A percentile compares a stretch with the other conserved stretches of the same genome.
These are phyloP conservation scores for Basidiobolus meristosporus DNA, from an alignment of 371 early-diverging fungal genomes.

Conservation along the genomic window DNA sequence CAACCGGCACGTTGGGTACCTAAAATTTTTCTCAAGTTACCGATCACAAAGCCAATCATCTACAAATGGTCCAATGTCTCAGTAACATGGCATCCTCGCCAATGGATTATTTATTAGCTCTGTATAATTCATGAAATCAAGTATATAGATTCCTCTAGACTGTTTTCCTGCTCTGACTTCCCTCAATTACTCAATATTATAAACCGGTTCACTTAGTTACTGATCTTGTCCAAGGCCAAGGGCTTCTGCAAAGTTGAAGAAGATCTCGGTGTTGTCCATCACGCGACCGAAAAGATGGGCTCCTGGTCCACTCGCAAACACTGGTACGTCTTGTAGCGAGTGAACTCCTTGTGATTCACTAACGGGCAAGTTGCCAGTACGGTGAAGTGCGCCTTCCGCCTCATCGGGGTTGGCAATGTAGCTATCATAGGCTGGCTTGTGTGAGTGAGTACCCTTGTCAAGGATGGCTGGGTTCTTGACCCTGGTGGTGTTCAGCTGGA, in stretches of 20 bases:
- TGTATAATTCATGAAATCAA: too few species aligned
- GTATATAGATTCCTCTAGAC: too few species aligned
- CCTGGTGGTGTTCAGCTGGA: conserved; percentile 19
- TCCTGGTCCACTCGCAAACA: conserved; percentile 30
- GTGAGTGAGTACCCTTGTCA: conserved; percentile 5
- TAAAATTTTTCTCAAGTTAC: too few species aligned
- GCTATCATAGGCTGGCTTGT: conserved; percentile 11
- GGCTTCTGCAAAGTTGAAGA: conserved; percentile 27
- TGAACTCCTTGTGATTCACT: conserved; percentile 21
- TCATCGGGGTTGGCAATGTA: conserved; percentile 15
- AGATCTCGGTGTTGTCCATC: conserved; percentile 35
- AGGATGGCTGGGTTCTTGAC: conserved; percentile 17
- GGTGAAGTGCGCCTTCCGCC: conserved; percentile 16
- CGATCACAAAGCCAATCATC: too few species aligned
- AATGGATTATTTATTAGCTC: too few species aligned
- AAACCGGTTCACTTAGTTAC: too few species aligned
- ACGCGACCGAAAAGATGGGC: conserved; percentile 25
- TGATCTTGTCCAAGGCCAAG: conserved; percentile 10
- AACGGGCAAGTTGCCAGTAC: conserved; percentile 15
- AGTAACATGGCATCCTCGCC: too few species aligned
- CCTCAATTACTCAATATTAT: too few species aligned
- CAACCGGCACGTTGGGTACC: too few species aligned
- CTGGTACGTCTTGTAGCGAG: conserved; percentile 33
- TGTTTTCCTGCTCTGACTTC: too few species aligned
- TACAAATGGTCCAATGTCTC: too few species aligned